A percentile compares a stretch with the other conserved stretches of the same genome.
phyloP scores from a whole-genome alignment of 257 asterid genomes.

The Solanum pinnatisectum region DNA sequence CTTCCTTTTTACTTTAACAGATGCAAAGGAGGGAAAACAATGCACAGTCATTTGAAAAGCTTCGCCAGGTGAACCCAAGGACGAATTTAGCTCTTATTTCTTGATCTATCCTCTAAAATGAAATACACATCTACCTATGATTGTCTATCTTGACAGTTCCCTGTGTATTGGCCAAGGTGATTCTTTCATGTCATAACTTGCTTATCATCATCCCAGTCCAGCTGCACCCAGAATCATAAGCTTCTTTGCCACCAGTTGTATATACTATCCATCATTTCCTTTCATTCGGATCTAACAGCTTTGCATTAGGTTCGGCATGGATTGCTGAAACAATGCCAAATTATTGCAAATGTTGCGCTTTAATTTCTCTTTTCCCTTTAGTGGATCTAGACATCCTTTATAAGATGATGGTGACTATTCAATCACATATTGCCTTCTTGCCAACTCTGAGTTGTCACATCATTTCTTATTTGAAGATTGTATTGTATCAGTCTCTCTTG shows the following conservation, averaged over 20 bases:
- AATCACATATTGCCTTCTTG: neutral
- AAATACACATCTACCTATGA: neutral
- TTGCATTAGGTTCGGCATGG: neutral
- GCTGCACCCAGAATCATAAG: neutral
- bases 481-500: neutral
- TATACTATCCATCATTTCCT: neutral
- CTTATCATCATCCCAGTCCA: neutral
- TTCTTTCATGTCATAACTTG: neutral
- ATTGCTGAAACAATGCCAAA: neutral
- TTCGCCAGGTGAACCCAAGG: constrained; percentile 73
- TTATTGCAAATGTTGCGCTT: neutral
- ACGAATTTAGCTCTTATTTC: neutral
- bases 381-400: neutral
- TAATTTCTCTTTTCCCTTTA: neutral
- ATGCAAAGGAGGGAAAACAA: constrained; percentile 99
- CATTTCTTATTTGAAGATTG: neutral
- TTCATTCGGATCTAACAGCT: neutral
- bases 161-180: neutral
- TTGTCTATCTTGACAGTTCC: neutral
- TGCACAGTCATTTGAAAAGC: constrained; percentile 95
- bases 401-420: neutral
- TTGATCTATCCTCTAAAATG: neutral
- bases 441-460: neutral
- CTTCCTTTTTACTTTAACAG: constrained; percentile 31
- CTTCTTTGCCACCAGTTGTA: neutral